Percentiles rank a stretch among this genome's conserved stretches.
Conservation (phyloP, 176 grass and related monocot genomes). For the Hyparrhenia diplandra region DNA sequence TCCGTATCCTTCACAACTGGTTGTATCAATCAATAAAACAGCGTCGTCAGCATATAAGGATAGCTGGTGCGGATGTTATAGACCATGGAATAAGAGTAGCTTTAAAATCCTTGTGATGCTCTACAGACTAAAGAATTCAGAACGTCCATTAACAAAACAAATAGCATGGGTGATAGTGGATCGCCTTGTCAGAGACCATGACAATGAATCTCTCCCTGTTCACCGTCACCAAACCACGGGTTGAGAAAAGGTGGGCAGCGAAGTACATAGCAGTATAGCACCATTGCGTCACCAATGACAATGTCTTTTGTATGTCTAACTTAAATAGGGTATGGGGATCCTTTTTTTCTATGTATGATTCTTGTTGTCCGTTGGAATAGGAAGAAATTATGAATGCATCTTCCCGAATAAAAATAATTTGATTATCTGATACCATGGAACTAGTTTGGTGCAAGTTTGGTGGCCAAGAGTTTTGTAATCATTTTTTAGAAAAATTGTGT, state of each 20-base stretch:
- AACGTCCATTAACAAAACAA: neutral
- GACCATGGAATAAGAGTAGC: neutral
- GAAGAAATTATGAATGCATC: too few species aligned
- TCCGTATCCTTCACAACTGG: neutral
- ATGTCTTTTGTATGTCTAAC: neutral
- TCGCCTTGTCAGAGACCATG: neutral
- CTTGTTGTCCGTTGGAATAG: too few species aligned
- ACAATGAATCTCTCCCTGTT: neutral
- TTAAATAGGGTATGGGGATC: neutral
- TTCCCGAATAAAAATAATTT: too few species aligned
- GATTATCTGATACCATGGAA: too few species aligned
- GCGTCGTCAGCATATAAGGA: too few species aligned
- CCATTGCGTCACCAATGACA: neutral
- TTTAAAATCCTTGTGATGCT: neutral
- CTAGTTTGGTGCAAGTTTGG: too few species aligned
- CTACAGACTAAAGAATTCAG: neutral
- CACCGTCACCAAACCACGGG: neutral
- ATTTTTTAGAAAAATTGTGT: too few species aligned
- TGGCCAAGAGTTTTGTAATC: too few species aligned
- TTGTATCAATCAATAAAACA: too few species aligned
- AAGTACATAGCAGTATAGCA: neutral
- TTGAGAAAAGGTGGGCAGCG: neutral
- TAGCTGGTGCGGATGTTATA: neutral
- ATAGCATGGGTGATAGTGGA: neutral
- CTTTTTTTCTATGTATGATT: too few species aligned